A percentile compares a stretch with the other conserved stretches of the same genome.
Conservation (phyloP, 345 rosid species). For the Lumnitzera littorea region DNA sequence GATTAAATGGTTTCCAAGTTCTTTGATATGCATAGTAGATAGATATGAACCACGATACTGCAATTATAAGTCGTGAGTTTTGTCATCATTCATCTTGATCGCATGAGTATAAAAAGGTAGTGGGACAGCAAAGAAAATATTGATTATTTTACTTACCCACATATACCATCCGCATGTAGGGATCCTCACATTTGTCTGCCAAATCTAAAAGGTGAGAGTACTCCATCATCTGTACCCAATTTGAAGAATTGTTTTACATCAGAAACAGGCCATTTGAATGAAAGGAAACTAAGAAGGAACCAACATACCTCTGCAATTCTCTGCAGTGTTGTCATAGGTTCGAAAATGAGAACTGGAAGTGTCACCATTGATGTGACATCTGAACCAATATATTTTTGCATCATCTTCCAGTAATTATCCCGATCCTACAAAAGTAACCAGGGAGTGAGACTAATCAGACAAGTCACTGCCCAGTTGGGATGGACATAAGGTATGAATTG, state of each 20-base stretch:
- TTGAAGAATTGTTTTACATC: conserved; percentile 3
- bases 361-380: conserved; percentile 95
- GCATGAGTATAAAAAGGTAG: not conserved
- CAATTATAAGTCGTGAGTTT: conserved; percentile 3
- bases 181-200: conserved; percentile 93
- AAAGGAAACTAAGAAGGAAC: not conserved
- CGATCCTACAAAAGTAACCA: conserved; percentile 43
- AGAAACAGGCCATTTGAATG: not conserved
- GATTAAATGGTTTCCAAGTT: conserved; percentile 96
- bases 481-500: too few species aligned
- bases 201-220: conserved; percentile 69
- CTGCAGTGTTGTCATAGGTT: conserved; percentile 94
- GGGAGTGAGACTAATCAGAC: not conserved
- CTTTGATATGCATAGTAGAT: conserved; percentile 77
- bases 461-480: too few species aligned
- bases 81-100: conserved; percentile 4
- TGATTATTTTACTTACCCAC: conserved; percentile 37
- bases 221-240: conserved; percentile 69
- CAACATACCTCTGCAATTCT: conserved; percentile 85
- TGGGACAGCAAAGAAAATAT: conserved; percentile 5
- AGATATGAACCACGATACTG: conserved; percentile 89
- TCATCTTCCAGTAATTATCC: conserved; percentile 89
- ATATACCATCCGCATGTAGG: conserved; percentile 74
- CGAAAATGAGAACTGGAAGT: conserved; percentile 88
- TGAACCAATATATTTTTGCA: conserved; percentile 85